phyloP scores from a whole-genome alignment of 2,329 filamentous ascomycete species.

The Cladosporium halotolerans region DNA sequence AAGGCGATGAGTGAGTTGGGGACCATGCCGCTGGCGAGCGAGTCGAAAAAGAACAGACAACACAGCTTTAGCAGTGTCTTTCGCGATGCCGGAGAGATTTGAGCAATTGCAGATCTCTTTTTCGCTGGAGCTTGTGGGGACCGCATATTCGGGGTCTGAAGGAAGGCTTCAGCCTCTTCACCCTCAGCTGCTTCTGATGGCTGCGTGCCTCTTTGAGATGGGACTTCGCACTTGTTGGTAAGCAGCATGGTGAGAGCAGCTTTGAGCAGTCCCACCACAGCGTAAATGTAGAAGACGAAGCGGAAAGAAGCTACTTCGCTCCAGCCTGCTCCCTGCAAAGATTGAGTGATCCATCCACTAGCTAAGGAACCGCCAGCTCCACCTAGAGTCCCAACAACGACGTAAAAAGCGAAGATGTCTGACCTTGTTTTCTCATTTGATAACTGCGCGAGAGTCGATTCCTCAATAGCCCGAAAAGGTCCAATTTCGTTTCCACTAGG shows the following conservation, averaged over 20 bases:
- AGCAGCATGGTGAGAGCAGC: conserved; percentile 33
- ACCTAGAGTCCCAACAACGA: conserved; percentile 24
- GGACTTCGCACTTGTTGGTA: conserved; percentile 25
- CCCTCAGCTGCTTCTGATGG: too few relatives aligned
- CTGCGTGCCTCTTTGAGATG: too few relatives aligned
- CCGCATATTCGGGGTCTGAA: too few relatives aligned
- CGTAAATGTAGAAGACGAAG: conserved; percentile 39
- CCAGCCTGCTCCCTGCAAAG: conserved; percentile 30
- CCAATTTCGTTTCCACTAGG: conserved; percentile 32
- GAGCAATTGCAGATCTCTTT: too few relatives aligned
- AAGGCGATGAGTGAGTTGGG: conserved; percentile 40
- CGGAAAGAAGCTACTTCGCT: conserved; percentile 34
- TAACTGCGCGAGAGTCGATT: conserved; percentile 30
- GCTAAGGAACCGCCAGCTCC: conserved; percentile 25
- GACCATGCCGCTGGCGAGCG: conserved; percentile 44
- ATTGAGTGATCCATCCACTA: conserved; percentile 32
- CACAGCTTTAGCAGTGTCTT: conserved; percentile 54
- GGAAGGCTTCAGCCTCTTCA: too few relatives aligned
- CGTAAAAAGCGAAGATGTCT: conserved; percentile 19
- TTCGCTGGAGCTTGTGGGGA: too few relatives aligned
- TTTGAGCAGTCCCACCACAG: conserved; percentile 35
- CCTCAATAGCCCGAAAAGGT: conserved; percentile 31
- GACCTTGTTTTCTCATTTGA: conserved; percentile 19
- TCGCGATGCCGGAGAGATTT: conserved; percentile 35
- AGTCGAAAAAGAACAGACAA: conserved; percentile 61